phyloP scores from a whole-genome alignment of 257 asterid species.

The Apocynum venetum region DNA sequence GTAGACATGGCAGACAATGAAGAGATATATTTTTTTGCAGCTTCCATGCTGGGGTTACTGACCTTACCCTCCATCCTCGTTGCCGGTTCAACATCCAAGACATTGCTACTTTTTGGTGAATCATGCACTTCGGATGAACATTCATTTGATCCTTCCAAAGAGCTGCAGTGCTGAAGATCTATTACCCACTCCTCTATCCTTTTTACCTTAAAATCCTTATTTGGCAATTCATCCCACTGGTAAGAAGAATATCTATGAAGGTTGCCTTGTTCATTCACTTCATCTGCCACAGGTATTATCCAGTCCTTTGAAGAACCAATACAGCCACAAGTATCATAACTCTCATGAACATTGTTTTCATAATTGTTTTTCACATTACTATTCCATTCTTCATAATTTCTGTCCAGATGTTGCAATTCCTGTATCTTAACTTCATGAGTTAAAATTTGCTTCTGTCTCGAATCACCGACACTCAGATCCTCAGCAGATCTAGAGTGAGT shows the following conservation, averaged over 20 bases:
- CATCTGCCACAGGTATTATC: constrained; percentile 65
- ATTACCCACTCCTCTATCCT: constrained; percentile 89
- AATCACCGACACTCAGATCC: constrained; percentile 48
- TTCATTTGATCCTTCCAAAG: constrained; percentile 50
- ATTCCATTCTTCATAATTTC: constrained; percentile 27
- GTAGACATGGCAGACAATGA: constrained; percentile 67
- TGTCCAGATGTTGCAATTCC: constrained; percentile 29
- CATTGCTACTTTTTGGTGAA: constrained; percentile 22
- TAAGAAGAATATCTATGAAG: constrained; percentile 36
- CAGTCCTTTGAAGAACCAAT: constrained; percentile 74
- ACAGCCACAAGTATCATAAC: constrained; percentile 44
- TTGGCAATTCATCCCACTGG: constrained; percentile 46
- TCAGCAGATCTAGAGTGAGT: constrained; percentile 63
- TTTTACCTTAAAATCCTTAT: constrained; percentile 59
- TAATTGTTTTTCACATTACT: constrained; percentile 33
- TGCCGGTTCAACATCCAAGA: constrained; percentile 32
- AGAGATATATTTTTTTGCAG: constrained; percentile 76
- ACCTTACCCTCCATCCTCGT: constrained; percentile 48
- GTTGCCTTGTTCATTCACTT: constrained; percentile 34
- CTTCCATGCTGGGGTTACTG: constrained; percentile 60
- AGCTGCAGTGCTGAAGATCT: constrained; percentile 64
- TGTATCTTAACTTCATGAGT: constrained; percentile 35
- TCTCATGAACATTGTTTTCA: constrained; percentile 50
- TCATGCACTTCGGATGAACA: constrained; percentile 33
- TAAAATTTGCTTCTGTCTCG: constrained; percentile 33